These are phyloP conservation scores for Fusarium cyanostomum DNA, from an alignment of 2,329 filamentous ascomycete species.

Conservation along the genomic window DNA sequence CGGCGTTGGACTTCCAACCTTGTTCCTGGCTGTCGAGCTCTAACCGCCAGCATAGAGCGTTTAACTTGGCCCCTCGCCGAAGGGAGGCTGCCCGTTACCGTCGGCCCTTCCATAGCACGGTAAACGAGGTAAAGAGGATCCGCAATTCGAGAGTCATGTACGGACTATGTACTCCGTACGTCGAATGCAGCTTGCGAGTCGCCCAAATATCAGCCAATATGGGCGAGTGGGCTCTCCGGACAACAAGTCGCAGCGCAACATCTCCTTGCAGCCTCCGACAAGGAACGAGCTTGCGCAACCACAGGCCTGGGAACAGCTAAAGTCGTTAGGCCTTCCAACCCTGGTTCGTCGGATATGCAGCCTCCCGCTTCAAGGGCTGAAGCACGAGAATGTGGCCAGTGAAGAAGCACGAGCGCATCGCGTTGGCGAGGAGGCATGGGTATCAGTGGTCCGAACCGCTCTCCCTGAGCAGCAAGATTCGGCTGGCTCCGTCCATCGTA, in stretches of 20 bases:
- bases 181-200: neutral
- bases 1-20: constrained; percentile 34
- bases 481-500: neutral
- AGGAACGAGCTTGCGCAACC: constrained; percentile 31
- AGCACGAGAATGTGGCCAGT: constrained; percentile 3
- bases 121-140: neutral
- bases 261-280: constrained; percentile 27
- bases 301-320: constrained; percentile 27
- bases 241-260: constrained; percentile 4
- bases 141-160: neutral
- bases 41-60: neutral
- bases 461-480: neutral
- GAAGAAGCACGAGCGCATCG: constrained; percentile 5
- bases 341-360: constrained; percentile 38
- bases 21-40: constrained; percentile 8
- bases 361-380: constrained; percentile 27
- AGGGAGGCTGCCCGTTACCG: neutral
- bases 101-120: neutral
- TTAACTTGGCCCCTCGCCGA: constrained; percentile 6
- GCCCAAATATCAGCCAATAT: neutral
- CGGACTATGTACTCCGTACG: neutral
- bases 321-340: constrained; percentile 11
- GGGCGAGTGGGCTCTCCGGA: neutral
- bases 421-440: neutral
- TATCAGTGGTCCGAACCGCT: constrained; percentile 17